These are phyloP conservation scores for Colletotrichum tropicale DNA, from an alignment of 2,329 filamentous ascomycete species.

Conservation along the genomic window DNA sequence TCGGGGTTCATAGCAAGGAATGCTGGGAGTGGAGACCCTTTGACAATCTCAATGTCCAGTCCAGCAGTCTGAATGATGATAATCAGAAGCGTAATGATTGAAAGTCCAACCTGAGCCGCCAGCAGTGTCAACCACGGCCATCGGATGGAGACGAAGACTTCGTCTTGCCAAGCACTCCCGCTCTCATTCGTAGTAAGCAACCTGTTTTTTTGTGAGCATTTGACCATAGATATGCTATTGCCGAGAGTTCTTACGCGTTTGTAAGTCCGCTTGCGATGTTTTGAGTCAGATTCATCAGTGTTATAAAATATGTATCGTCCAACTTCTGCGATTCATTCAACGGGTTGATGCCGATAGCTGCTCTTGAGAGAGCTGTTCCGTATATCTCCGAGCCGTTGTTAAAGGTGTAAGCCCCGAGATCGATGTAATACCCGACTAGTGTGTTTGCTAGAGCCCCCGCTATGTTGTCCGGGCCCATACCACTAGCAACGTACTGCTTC, in stretches of 20 bases:
- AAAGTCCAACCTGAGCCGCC: background rate
- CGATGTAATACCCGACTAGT: background rate
- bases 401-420: background rate
- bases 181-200: background rate
- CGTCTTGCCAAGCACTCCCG: conserved; percentile 1
- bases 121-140: conserved; percentile 10
- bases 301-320: background rate
- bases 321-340: background rate
- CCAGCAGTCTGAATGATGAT: background rate
- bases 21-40: conserved; percentile 2
- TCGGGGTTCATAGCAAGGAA: background rate
- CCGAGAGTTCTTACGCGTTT: background rate
- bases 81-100: background rate
- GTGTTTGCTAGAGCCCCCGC: background rate
- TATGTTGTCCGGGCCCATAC: background rate
- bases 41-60: conserved; percentile 7
- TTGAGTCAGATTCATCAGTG: background rate
- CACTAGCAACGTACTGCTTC: background rate
- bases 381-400: background rate
- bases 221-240: background rate
- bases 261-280: conserved; percentile 7
- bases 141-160: background rate
- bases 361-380: background rate
- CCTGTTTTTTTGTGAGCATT: background rate
- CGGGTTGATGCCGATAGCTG: background rate